A percentile compares a stretch with the other conserved stretches of the same genome.
Conservation (phyloP, 306 rosid species). For the Chamaecrista fasciculata region DNA sequence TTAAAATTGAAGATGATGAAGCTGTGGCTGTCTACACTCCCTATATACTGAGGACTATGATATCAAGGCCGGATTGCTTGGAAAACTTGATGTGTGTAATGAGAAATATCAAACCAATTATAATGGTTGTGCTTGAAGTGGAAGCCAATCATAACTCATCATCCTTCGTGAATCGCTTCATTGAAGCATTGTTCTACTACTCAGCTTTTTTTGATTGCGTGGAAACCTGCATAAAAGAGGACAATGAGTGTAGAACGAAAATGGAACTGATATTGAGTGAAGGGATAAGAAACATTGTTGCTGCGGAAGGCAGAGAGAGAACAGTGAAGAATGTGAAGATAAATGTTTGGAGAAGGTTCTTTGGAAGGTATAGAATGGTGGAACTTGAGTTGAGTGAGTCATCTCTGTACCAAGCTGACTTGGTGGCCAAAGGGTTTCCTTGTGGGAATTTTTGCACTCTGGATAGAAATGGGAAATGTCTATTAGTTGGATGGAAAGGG, state of each 20-base stretch:
- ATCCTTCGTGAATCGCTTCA: constrained; percentile 65
- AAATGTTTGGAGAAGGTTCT: constrained; percentile 80
- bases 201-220: constrained; percentile 57
- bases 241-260: constrained; percentile 31
- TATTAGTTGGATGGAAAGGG: constrained; percentile 73
- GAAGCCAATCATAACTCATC: constrained; percentile 68
- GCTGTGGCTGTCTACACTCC: constrained; percentile 52
- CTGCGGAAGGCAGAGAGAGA: constrained; percentile 56
- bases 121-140: constrained; percentile 58
- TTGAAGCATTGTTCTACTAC: constrained; percentile 53
- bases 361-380: constrained; percentile 56
- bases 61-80: constrained; percentile 49
- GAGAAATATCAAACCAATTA: constrained; percentile 46
- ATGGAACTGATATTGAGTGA: constrained; percentile 34
- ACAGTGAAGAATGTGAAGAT: constrained; percentile 50
- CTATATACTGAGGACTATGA: constrained; percentile 43
- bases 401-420: constrained; percentile 54
- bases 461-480: constrained; percentile 43
- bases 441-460: constrained; percentile 48
- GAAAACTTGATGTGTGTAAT: constrained; percentile 68
- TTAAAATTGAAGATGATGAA: constrained; percentile 53
- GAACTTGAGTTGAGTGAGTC: constrained; percentile 58
- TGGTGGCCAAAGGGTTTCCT: constrained; percentile 43
- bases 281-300: constrained; percentile 57
- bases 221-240: constrained; percentile 43